Base-by-base conservation (phyloP, 1,139 yeast genomes). In the Meyerozyma elateridarum region DNA sequence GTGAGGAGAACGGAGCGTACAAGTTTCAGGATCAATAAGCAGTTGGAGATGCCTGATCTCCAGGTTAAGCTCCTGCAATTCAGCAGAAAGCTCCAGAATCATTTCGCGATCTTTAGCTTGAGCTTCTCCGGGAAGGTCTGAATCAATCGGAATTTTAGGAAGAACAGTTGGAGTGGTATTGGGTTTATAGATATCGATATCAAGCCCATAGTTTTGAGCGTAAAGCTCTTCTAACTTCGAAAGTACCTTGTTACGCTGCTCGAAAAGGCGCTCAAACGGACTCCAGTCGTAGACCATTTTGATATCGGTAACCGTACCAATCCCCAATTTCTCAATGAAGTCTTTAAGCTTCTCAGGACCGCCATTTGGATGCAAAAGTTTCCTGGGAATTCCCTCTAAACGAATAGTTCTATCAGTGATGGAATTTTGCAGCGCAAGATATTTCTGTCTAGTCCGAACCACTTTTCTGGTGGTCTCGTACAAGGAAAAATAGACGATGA, bases 261-360 rank as follows among this genome's bases (percentile, higher is more conserved):
- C 43, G 36, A 76, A 68, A 24, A 75, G 42, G n/a, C 46, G 41
- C 29, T 66, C 70, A 18, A 78, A 54, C 2, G 66, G 64, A 1
- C 65, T 41, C 72, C 80, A 78, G 45, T 78, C 79, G 38, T 73
- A 73, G 14, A 76, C 70, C 36, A 77, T 56, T 35, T 66, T 71
- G 11, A 79, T 72, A 25, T 70, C 73, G 30, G 61, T 64, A 5
- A 78, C 84, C 38, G 64, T 69, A 1, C 85, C 85, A 22, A 78
- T 73, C 0, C 79, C 80, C 42, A 79, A 54, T 30, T 71, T 76
- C 49, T 79, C 83, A 30, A 79, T 68, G 44, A 78, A 79, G 20
- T 52, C 51, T 37, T 73, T 75, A 34, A 79, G 56, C 11, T 18
- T 8, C 15, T 24, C 27, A 6, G 27, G 27, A 4, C 27, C 27